phyloP scores from a whole-genome alignment of 1,284 basidiomycete genomes.

The Dichomitus squalens region DNA sequence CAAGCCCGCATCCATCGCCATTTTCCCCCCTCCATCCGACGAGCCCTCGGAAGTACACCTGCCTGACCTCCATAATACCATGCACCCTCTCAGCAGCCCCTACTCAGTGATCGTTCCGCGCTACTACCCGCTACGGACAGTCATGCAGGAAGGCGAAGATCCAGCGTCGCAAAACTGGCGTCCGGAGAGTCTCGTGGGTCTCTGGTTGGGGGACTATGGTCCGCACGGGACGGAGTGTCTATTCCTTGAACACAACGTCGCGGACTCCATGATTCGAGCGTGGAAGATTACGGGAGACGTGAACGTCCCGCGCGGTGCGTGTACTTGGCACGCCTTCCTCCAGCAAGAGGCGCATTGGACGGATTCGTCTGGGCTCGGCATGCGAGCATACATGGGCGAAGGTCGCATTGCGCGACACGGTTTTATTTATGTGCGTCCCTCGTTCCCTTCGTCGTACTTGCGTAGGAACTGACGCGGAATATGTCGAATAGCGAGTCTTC shows the following conservation, averaged over 20 bases:
- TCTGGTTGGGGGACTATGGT: slow-evolving; percentile 33
- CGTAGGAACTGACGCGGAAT: background rate
- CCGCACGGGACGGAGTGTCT: slow-evolving; percentile 31
- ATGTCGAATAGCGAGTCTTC: background rate
- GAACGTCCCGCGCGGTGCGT: slow-evolving; percentile 30
- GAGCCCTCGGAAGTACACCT: slow-evolving; percentile 6
- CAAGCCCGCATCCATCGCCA: slow-evolving; percentile 12
- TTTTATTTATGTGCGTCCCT: slow-evolving; percentile 15
- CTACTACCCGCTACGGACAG: slow-evolving; percentile 29
- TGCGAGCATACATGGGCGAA: slow-evolving; percentile 14
- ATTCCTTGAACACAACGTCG: slow-evolving; percentile 23
- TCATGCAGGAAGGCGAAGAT: slow-evolving; percentile 9
- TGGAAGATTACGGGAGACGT: slow-evolving; percentile 33
- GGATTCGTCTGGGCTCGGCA: background rate
- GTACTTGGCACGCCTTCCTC: slow-evolving; percentile 25
- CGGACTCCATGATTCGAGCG: slow-evolving; percentile 21
- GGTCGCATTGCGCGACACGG: slow-evolving; percentile 24
- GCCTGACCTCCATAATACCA: slow-evolving; percentile 12
- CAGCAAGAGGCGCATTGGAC: background rate
- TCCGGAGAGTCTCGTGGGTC: slow-evolving; percentile 25
- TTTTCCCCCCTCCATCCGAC: slow-evolving; percentile 11
- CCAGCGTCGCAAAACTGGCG: slow-evolving; percentile 21
- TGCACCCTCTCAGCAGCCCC: slow-evolving; percentile 1
- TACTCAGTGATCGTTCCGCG: slow-evolving; percentile 16
- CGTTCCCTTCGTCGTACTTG: background rate